Percentiles rank a stretch among this genome's conserved stretches.
Evolutionary conservation across 169 alveolate species (phyloP).

Genomic region (Toxoplasma gondii): DNA sequence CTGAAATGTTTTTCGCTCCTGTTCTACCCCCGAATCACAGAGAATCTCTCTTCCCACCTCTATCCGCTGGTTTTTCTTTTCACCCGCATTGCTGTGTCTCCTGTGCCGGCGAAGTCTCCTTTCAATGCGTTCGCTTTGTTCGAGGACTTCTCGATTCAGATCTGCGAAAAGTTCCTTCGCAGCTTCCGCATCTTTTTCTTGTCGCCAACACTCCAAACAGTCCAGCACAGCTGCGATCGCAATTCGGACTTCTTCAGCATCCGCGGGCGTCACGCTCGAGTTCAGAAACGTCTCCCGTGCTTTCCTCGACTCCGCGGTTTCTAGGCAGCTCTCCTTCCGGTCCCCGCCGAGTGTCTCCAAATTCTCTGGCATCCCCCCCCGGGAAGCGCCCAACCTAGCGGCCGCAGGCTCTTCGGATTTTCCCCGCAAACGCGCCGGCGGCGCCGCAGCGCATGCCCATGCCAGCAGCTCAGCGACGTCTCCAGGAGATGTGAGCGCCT

Average conservation of each 20-base stretch:
- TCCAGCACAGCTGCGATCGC: slow-evolving; percentile 18
- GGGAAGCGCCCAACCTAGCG: too few species aligned
- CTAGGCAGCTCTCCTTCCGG: too few species aligned
- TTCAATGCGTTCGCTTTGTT: slow-evolving; percentile 3
- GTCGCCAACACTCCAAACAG: slow-evolving; percentile 18
- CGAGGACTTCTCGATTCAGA: neutral
- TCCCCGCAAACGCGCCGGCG: neutral
- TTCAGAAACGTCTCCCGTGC: neutral
- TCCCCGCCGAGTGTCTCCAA: too few species aligned
- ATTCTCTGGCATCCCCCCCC: too few species aligned
- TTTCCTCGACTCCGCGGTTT: neutral
- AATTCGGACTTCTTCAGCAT: neutral
- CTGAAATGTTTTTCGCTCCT: too few species aligned
- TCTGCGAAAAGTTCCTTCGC: neutral
- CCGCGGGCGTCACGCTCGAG: neutral
- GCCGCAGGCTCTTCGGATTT: too few species aligned
- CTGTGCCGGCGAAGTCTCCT: neutral
- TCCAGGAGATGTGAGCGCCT: neutral
- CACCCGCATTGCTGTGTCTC: neutral
- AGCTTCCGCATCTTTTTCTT: neutral
- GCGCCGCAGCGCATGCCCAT: neutral
- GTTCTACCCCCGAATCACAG: too few species aligned
- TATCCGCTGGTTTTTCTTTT: too few species aligned
- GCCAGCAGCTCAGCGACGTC: neutral
- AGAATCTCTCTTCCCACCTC: too few species aligned